Base-by-base conservation (phyloP, 805 yeast genomes). In the Blastobotrys mokoenaii region DNA sequence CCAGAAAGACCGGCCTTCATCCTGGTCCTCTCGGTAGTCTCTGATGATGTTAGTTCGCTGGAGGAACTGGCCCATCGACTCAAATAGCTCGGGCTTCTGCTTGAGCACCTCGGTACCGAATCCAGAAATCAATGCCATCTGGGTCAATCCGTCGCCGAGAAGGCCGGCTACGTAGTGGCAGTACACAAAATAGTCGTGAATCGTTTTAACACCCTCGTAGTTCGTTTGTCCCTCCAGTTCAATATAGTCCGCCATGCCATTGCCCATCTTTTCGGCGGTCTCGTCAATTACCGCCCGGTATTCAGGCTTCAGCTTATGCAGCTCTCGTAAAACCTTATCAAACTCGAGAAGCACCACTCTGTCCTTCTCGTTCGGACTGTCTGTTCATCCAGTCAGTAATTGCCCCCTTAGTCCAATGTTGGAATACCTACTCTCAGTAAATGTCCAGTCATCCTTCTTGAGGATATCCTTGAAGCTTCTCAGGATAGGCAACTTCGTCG, bases 121-220 rank as follows among this genome's bases (percentile, higher is more conserved):
- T 12, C 71, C 62, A 22, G 96, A 95, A 37, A 79, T 71, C 15
- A 84, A 82, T 56, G 87, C 77, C 64, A 93, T 70, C 51, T 83
- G 76, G 9, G 97, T 88, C 54, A 88, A 71, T 2, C 98, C 98
- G 60, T 88, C 96, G 46, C 99, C 98, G 35, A 93, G 97, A 44
- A 93, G 72, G 1, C 98, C 99, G 1, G 99, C 98, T 48, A 93
- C 99, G 59, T 89, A 86, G 66, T 89, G 89, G 66, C 99, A 93
- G 70, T 93, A 93, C 50, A 82, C 71, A 61, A 93, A 89, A 62
- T 84, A 93, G 60, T 88, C 97, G 49, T 74, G 70, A 38, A 84
- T 62, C 1, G 96, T 86, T 41, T 69, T 69, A 40, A 93, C 80
- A 1, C 97, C 97, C 50, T 78, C 77, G 53, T 75, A 61, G 62